These are phyloP conservation scores for Suhomyces yuchorum DNA, from an alignment of 1,139 yeast genomes.

Conservation along the genomic window DNA sequence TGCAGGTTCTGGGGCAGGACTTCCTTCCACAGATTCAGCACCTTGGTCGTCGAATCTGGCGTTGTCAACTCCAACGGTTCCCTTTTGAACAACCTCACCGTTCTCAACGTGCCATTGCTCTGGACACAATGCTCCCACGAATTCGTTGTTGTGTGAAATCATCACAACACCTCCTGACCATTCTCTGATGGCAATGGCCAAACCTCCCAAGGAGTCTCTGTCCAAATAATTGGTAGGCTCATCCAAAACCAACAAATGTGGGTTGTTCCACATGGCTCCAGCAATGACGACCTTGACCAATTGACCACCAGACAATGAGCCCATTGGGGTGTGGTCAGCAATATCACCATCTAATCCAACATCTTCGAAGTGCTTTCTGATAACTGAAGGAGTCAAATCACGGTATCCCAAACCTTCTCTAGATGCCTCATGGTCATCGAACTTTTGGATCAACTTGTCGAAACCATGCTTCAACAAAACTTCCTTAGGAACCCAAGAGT, in stretches of 20 bases:
- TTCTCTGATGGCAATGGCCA: slow-evolving; percentile 95
- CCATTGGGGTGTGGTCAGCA: slow-evolving; percentile 97
- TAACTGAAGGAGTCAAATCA: slow-evolving; percentile 86
- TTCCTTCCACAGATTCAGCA: slow-evolving; percentile 46
- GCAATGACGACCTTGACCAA: slow-evolving; percentile 98
- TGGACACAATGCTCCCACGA: slow-evolving; percentile 96
- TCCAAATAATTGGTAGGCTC: slow-evolving; percentile 99
- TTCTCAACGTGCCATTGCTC: slow-evolving; percentile 98
- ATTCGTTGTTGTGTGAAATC: slow-evolving; percentile 97
- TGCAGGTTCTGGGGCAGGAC: slow-evolving; percentile 38
- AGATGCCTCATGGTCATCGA: slow-evolving; percentile 97
- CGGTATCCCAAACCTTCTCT: slow-evolving; percentile 98
- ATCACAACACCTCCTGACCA: slow-evolving; percentile 98
- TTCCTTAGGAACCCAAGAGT: slow-evolving; percentile 92
- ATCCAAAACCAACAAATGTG: slow-evolving; percentile 94
- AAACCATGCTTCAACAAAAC: slow-evolving; percentile 78
- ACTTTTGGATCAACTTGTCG: slow-evolving; percentile 83
- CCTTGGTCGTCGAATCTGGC: slow-evolving; percentile 77
- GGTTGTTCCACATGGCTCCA: slow-evolving; percentile 99
- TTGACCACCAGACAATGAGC: slow-evolving; percentile 97
- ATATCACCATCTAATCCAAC: slow-evolving; percentile 97
- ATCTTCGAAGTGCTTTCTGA: slow-evolving; percentile 94
- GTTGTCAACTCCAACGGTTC: slow-evolving; percentile 71
- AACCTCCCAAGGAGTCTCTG: slow-evolving; percentile 95
- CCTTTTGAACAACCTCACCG: slow-evolving; percentile 85